Evolutionary conservation across 2,329 filamentous ascomycete genomes (phyloP).

Genomic region (Diaporthe vaccinii): DNA sequence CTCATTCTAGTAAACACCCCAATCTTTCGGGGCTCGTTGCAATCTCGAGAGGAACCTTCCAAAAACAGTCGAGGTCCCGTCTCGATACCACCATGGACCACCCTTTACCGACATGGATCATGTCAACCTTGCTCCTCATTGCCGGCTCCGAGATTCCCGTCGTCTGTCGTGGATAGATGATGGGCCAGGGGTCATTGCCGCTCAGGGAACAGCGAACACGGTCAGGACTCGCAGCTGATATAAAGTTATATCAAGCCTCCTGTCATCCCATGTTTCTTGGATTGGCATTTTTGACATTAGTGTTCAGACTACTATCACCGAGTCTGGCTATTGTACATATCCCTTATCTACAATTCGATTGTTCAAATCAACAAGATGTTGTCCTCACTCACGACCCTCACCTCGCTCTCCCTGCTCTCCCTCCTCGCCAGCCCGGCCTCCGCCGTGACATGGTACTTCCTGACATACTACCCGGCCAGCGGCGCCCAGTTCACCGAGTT

Average conservation of each 20-base stretch:
- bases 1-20: slow-evolving; percentile 3
- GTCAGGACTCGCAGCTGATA: background rate
- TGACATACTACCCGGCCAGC: slow-evolving; percentile 51
- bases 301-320: background rate
- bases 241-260: slow-evolving; percentile 30
- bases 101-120: slow-evolving; percentile 14
- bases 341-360: background rate
- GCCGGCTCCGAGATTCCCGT: slow-evolving; percentile 23
- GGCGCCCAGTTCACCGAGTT: slow-evolving; percentile 52
- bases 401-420: slow-evolving; percentile 40
- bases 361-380: slow-evolving; percentile 33
- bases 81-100: slow-evolving; percentile 3
- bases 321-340: background rate
- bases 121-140: slow-evolving; percentile 3
- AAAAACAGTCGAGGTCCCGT: slow-evolving; percentile 29
- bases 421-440: slow-evolving; percentile 47
- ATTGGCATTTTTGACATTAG: background rate
- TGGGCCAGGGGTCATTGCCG: background rate
- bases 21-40: slow-evolving; percentile 7
- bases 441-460: slow-evolving; percentile 52
- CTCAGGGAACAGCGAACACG: background rate
- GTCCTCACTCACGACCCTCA: slow-evolving; percentile 31
- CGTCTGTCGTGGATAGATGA: slow-evolving; percentile 22
- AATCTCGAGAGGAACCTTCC: slow-evolving; percentile 17
- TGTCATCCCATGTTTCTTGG: background rate